Base-by-base conservation (phyloP, 352 stramenopile genomes). In the Halophytophthora batemanensis region DNA sequence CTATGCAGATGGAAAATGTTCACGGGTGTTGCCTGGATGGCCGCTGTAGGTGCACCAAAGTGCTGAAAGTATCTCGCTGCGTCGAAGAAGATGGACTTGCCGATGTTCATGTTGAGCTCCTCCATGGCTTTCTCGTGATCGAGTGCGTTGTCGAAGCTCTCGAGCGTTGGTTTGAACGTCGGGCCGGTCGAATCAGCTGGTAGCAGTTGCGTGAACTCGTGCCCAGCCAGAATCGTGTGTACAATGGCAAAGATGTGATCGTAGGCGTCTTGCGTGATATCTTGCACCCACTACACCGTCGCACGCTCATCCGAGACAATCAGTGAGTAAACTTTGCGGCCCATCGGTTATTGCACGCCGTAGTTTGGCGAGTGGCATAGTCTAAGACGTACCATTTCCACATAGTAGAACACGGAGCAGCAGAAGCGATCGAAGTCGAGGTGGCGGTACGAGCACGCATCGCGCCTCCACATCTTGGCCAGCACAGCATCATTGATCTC, bases 361-460 rank as follows among this genome's bases (percentile, higher is more conserved):
- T n/a, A n/a, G n/a, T n/a, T n/a, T n/a, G n/a, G n/a, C n/a, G n/a
- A n/a, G n/a, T n/a, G n/a, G n/a, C n/a, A n/a, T n/a, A n/a, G n/a
- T n/a, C n/a, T n/a, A n/a, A n/a, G n/a, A n/a, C 60, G 41, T 41
- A 86, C 71, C 67, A 86, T 77, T 56, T 86, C 74, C 34, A 61
- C 61, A 37, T 75, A 87, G 35, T 59, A 71, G 44, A 86, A 86
- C 10, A 88, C 44, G 13, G 77, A 82, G 56, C 67, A 83, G 50
- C 64, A 72, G 39, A 86, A 88, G 23, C 74, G 69, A 11, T 81
- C 58, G 15, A 76, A 69, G 58, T 81, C 66, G 28, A 86, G 53
- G 6, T 63, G 45, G 13, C 33, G 1, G 45, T 77, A 67, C 19
- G 48, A 59, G 11, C 46, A 63, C 21, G 64, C 63, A 39, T 83